These are phyloP conservation scores for Vigna radiata DNA, from an alignment of 306 rosid species.

Conservation along the genomic window DNA sequence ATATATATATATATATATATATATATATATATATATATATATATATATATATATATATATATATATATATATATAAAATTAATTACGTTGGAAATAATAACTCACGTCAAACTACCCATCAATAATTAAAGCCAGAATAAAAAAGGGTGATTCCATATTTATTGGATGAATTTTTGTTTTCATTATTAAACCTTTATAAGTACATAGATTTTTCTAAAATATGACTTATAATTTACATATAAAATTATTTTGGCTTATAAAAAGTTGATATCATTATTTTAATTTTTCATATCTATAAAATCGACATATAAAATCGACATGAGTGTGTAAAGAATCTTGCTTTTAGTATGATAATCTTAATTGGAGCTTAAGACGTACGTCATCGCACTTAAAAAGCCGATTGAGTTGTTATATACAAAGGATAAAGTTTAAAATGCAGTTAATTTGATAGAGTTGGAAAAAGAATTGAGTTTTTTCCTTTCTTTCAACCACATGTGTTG, in stretches of 20 bases:
- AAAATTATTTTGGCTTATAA: too few species aligned
- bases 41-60: too few species aligned
- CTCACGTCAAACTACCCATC: neutral
- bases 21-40: too few species aligned
- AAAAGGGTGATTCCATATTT: neutral
- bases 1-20: too few species aligned
- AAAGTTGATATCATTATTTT: too few species aligned
- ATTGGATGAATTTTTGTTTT: neutral
- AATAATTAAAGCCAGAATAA: neutral
- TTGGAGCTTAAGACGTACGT: neutral
- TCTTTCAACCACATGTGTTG: constrained; percentile 39
- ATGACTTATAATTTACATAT: too few species aligned
- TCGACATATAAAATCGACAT: neutral
- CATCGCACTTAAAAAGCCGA: constrained; percentile 22
- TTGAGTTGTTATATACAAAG: neutral
- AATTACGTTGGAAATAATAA: too few species aligned
- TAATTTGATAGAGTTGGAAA: neutral
- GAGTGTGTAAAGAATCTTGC: constrained; percentile 19
- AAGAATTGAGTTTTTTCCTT: neutral
- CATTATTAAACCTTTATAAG: neutral
- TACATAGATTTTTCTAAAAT: too few species aligned
- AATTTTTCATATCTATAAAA: too few species aligned
- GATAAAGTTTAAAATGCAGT: constrained; percentile 10
- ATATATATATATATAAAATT: too few species aligned
- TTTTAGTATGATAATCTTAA: constrained; percentile 35